phyloP scores from a whole-genome alignment of 331 rosid species.

The Arachis monticola region DNA sequence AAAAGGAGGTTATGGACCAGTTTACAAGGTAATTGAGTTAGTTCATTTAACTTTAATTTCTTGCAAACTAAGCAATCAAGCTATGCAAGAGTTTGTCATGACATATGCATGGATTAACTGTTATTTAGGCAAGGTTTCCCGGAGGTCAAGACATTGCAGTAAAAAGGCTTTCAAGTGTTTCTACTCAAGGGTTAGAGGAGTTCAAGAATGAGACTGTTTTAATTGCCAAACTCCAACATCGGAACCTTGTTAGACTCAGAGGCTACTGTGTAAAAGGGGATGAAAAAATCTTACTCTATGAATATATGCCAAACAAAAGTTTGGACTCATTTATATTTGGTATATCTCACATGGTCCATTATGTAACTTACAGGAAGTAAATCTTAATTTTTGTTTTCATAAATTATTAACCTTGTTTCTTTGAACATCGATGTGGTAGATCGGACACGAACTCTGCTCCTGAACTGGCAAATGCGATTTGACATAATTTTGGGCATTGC shows the following conservation, averaged over 20 bases:
- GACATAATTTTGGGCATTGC: conserved; percentile 53
- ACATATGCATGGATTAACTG: background rate
- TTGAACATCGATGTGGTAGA: conserved; percentile 31
- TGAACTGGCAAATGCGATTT: conserved; percentile 47
- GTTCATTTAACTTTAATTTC: background rate
- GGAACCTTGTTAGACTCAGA: conserved; percentile 40
- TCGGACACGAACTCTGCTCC: background rate
- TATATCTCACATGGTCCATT: background rate
- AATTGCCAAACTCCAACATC: conserved; percentile 47
- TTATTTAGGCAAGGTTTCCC: conserved; percentile 25
- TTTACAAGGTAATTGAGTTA: conserved; percentile 14
- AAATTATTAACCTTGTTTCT: background rate
- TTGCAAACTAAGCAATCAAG: background rate
- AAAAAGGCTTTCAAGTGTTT: conserved; percentile 45
- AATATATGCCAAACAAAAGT: conserved; percentile 35
- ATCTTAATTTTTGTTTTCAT: background rate
- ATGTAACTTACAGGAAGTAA: background rate
- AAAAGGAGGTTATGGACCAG: conserved; percentile 42
- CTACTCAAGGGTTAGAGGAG: conserved; percentile 41
- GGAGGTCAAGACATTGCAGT: conserved; percentile 33
- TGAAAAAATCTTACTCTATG: conserved; percentile 40
- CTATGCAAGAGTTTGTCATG: background rate
- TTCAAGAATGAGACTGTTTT: conserved; percentile 33
- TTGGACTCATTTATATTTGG: conserved; percentile 47
- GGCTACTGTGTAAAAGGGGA: conserved; percentile 43